Base-by-base conservation (phyloP, 371 early-diverging fungal species). In the Paramicrosporidium saccamoebae region DNA sequence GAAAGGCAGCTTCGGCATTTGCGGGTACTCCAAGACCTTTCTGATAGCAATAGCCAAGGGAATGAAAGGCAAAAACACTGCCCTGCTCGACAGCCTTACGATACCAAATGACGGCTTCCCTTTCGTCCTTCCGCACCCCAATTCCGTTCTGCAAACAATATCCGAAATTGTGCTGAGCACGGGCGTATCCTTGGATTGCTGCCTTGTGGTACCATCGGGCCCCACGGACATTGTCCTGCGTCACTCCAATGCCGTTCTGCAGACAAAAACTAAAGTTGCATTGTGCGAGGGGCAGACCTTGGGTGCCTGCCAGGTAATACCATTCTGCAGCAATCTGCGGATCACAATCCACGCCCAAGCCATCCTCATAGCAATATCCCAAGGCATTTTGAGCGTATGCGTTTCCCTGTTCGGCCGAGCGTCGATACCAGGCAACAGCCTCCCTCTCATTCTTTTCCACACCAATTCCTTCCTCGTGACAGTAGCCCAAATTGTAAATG, bases 381-480 rank as follows among this genome's bases (percentile, higher is more conserved):
- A 74, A 44, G 8, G 52, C 44, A 36, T 65, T 64, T 33, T 68
- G 64, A 9, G 72, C 77, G 32, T 60, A 63, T 14, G 60, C 56
- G 35, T 65, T 65, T 8, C 74, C 77, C 19, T 50, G 44, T 23
- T 53, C 54, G 2, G 74, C 68, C 7, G 73, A 46, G 22, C 48
- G 32, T 10, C 28, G 30, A 32, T 68, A 79, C 62, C 64, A 74
- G 24, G 45, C 27, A 11, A 73, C 52, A 3, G 77, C 75, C 28
- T 53, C 47, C 2, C 33, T 24, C 0, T 57, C 35, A 25, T 67
- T 42, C 33, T 55, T 52, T 24, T 53, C 48, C 3, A 63, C 56
- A 9, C 71, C 73, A 16, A 63, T 44, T 10, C 78, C 81, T 15
- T 67, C 60, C 35, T 73, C 67, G 32, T 68, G 73, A 27, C 68